Percentiles rank a stretch among this genome's conserved stretches.
phyloP scores from a whole-genome alignment of 257 asterid genomes.

The Solanum paucissectum region DNA sequence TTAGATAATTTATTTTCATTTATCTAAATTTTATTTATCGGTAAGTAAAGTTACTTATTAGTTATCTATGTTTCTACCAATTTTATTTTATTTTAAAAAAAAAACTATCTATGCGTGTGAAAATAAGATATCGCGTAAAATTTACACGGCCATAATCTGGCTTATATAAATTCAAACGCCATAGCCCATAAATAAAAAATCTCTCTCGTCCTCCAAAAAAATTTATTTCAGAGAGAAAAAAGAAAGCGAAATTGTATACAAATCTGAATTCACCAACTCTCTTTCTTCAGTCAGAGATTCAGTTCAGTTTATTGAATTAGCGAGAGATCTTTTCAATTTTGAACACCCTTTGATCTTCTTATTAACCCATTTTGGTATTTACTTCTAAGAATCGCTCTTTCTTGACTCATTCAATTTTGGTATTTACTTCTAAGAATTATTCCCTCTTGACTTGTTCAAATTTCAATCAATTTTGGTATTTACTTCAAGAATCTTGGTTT shows the following conservation, averaged over 20 bases:
- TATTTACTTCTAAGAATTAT: background rate
- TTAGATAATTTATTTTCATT: no score
- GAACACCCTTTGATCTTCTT: background rate
- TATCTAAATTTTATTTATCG: background rate
- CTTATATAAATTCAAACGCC: background rate
- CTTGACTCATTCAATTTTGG: background rate
- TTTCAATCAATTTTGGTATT: background rate
- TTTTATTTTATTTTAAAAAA: no score
- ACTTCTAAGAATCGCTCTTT: background rate
- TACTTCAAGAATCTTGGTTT: background rate
- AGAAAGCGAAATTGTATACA: background rate
- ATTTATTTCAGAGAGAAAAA: background rate
- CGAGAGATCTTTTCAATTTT: background rate
- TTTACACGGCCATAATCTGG: background rate
- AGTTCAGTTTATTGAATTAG: background rate
- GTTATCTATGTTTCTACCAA: background rate
- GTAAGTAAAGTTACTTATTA: background rate
- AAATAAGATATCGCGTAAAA: background rate
- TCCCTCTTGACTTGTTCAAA: background rate
- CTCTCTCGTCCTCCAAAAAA: background rate
- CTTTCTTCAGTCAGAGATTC: background rate
- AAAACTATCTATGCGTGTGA: background rate
- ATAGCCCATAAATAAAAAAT: background rate
- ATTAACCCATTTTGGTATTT: background rate
- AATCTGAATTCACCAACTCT: background rate